Percentiles rank a stretch among this genome's conserved stretches.
These are phyloP conservation scores for Mortierella antarctica DNA, from an alignment of 192 early-diverging fungal species.

Conservation along the genomic window DNA sequence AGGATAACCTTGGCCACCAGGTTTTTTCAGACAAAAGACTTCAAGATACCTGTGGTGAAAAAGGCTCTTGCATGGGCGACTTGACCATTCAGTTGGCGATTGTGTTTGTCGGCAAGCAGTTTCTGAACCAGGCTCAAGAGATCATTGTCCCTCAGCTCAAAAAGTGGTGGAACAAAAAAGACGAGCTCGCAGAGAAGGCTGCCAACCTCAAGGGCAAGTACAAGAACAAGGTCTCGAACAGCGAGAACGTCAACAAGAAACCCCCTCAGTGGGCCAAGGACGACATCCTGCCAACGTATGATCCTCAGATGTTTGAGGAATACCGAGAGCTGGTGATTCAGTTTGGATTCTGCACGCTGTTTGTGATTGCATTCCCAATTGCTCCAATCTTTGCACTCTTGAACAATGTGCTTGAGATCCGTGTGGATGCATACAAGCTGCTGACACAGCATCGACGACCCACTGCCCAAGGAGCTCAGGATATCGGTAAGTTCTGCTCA, in stretches of 20 bases:
- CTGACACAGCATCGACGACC: slow-evolving; percentile 43
- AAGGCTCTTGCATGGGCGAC: slow-evolving; percentile 59
- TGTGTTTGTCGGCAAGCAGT: slow-evolving; percentile 69
- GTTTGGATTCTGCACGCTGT: slow-evolving; percentile 78
- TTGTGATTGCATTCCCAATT: slow-evolving; percentile 74
- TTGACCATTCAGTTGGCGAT: slow-evolving; percentile 70
- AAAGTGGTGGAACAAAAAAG: slow-evolving; percentile 43
- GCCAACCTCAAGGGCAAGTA: slow-evolving; percentile 30
- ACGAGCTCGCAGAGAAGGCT: slow-evolving; percentile 35
- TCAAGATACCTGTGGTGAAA: slow-evolving; percentile 2
- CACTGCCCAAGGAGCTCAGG: slow-evolving; percentile 44
- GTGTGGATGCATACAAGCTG: slow-evolving; percentile 65
- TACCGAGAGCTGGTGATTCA: slow-evolving; percentile 66
- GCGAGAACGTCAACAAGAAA: not conserved
- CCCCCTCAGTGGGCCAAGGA: slow-evolving; percentile 63
- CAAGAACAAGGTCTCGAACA: slow-evolving; percentile 6
- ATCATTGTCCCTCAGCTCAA: slow-evolving; percentile 56
- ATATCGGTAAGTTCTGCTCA: slow-evolving; percentile 45
- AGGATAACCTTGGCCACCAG: slow-evolving; percentile 3
- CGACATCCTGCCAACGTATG: slow-evolving; percentile 49
- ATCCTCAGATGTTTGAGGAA: slow-evolving; percentile 51
- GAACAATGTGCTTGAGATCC: slow-evolving; percentile 69
- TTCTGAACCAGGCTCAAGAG: slow-evolving; percentile 60
- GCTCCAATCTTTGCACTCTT: slow-evolving; percentile 73
- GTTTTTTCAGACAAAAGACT: not conserved